A percentile compares a stretch with the other conserved stretches of the same genome.
Conservation (phyloP, 1,284 basidiomycete species). For the Tylopilus sp. region DNA sequence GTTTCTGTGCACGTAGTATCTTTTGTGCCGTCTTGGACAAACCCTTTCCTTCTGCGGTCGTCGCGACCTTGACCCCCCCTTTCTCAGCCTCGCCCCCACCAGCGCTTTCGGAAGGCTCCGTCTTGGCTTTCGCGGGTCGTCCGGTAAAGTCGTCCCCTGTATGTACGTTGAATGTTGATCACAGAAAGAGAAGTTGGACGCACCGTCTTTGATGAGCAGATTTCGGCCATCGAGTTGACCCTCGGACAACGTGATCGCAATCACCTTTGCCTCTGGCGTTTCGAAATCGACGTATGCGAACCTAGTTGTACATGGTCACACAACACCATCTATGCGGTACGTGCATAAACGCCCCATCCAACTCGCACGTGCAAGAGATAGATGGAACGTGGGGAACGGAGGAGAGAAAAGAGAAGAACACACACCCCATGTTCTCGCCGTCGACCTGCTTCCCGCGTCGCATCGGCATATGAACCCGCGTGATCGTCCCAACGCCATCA, state of each 20-base stretch:
- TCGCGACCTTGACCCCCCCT: slow-evolving; percentile 24
- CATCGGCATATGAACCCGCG: slow-evolving; percentile 72
- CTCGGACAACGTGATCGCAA: slow-evolving; percentile 82
- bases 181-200: slow-evolving; percentile 15
- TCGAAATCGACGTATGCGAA: slow-evolving; percentile 97
- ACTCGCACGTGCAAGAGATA: background rate
- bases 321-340: background rate
- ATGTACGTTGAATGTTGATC: background rate
- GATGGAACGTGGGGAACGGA: background rate
- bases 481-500: slow-evolving; percentile 68
- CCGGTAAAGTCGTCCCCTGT: slow-evolving; percentile 74
- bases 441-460: slow-evolving; percentile 49
- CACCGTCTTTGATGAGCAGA: slow-evolving; percentile 91
- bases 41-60: slow-evolving; percentile 28
- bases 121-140: slow-evolving; percentile 45
- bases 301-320: slow-evolving; percentile 42
- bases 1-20: slow-evolving; percentile 79
- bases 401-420: background rate
- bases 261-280: slow-evolving; percentile 67
- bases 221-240: slow-evolving; percentile 81
- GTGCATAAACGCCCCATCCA: background rate
- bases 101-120: background rate
- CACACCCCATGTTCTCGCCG: slow-evolving; percentile 68
- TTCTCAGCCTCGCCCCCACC: slow-evolving; percentile 29
- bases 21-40: slow-evolving; percentile 80